phyloP scores from a whole-genome alignment of 176 grass and related monocot species.

The Melocanna baccifera region DNA sequence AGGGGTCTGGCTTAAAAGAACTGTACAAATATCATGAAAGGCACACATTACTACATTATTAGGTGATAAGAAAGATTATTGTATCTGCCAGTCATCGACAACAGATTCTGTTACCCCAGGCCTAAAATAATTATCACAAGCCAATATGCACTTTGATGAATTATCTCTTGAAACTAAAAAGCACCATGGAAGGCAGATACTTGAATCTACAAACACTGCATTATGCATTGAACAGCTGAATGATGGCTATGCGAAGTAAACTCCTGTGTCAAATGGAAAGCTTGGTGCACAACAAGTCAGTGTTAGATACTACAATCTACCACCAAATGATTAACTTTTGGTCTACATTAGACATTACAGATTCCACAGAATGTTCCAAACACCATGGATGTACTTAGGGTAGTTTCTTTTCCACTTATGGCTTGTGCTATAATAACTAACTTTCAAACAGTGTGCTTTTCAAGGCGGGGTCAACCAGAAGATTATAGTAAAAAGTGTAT shows the following conservation, averaged over 20 bases:
- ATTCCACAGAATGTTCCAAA: not conserved
- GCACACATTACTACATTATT: not conserved
- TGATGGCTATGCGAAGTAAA: not conserved
- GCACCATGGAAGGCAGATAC: not conserved
- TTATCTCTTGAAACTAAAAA: not conserved
- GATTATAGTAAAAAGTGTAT: too few relatives aligned
- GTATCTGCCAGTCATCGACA: not conserved
- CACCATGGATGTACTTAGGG: not conserved
- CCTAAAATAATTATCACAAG: not conserved
- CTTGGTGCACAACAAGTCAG: not conserved
- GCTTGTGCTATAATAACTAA: too few relatives aligned
- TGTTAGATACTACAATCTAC: not conserved
- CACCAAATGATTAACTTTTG: not conserved
- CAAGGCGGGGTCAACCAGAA: too few relatives aligned
- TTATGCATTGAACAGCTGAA: not conserved
- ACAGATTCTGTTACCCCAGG: not conserved
- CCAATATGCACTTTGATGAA: not conserved
- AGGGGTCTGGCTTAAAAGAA: not conserved
- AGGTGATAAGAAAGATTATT: not conserved
- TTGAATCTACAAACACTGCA: not conserved
- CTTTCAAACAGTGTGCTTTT: too few relatives aligned
- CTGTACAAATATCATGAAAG: not conserved
- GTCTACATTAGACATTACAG: not conserved
- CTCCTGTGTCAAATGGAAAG: not conserved
- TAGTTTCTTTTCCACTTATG: too few relatives aligned